Conservation (phyloP, 2,329 filamentous ascomycete genomes). For the Delphinella strobiligena region DNA sequence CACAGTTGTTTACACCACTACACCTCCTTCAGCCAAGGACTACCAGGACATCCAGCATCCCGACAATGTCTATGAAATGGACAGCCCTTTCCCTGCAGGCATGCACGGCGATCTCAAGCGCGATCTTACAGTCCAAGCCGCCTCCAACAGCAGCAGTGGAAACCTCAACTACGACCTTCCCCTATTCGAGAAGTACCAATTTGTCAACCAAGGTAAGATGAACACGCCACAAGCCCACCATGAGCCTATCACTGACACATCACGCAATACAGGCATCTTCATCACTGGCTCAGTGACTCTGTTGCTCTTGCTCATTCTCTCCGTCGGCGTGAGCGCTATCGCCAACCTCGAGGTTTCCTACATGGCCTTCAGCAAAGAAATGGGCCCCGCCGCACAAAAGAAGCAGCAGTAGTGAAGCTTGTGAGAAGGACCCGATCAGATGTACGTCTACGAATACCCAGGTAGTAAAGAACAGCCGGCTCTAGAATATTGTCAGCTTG, state of each 20-base stretch:
- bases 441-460: no score
- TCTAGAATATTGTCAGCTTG: no score
- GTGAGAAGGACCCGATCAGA: neutral
- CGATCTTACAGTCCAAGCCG: constrained; percentile 30
- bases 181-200: constrained; percentile 88
- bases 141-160: constrained; percentile 27
- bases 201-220: constrained; percentile 66
- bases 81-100: constrained; percentile 48
- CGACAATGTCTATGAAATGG: constrained; percentile 47
- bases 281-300: constrained; percentile 65
- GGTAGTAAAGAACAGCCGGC: neutral
- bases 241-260: neutral
- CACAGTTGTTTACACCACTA: constrained; percentile 66
- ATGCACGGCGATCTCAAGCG: constrained; percentile 67
- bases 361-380: constrained; percentile 92
- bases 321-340: constrained; percentile 65
- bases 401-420: constrained; percentile 46
- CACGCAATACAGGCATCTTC: constrained; percentile 56
- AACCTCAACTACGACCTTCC: constrained; percentile 30
- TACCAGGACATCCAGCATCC: constrained; percentile 6
- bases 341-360: constrained; percentile 79
- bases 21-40: constrained; percentile 35
- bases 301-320: constrained; percentile 64
- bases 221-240: neutral
- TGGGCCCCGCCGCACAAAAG: constrained; percentile 78